Evolutionary conservation across 768 basidiomycete genomes (phyloP), one percentile per base, ranked within the genome.

Genomic region (Suillus discolor): DNA sequence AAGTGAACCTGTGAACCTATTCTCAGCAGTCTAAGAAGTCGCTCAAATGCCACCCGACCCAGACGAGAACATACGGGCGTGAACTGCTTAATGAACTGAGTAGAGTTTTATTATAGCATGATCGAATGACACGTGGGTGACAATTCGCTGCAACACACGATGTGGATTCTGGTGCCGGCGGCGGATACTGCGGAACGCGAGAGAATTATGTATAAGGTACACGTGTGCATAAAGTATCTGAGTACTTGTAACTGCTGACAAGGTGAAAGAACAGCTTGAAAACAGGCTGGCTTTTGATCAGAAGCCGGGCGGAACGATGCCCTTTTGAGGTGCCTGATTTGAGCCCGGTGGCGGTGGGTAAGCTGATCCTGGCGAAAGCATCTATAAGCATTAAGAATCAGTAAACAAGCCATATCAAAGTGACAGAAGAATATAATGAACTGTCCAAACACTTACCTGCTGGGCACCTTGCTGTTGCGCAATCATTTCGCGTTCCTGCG

Each of bases 401-500:
- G 45, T 47, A 70, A 66, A 44, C 47, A 60, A 42, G 57, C 39
- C 47, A 51, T 45, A 55, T 57, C 66, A 41, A 54, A 31, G 55
- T 36, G 31, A 18, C 34, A 42, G 44, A 25, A 53, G 4, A 60
- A 57, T 57, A 31, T 49, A 59, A 69, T 68, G 16, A 59, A 36
- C 34, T 36, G 55, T 57, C 34, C 20, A 38, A 31, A 60, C 25
- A 84, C 83, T 66, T 65, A 93, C 95, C 87, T 93, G 92, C 77
- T 95, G 93, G 15, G 90, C 91, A 53, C 96, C 96, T 77, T 94
- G 91, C 75, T 96, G 94, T 77, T 97, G 96, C 62, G 93, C 93
- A 68, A 93, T 81, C 85, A 94, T 87, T 79, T 98, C 96, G 79
- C 92, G 90, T 79, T 99, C 97, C 79, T 98, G 96, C 57, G 90